Evolutionary conservation across 2,329 filamentous ascomycete species (phyloP), one percentile per base, ranked within the genome.

Genomic region (Chaetoscypha palmicola): DNA sequence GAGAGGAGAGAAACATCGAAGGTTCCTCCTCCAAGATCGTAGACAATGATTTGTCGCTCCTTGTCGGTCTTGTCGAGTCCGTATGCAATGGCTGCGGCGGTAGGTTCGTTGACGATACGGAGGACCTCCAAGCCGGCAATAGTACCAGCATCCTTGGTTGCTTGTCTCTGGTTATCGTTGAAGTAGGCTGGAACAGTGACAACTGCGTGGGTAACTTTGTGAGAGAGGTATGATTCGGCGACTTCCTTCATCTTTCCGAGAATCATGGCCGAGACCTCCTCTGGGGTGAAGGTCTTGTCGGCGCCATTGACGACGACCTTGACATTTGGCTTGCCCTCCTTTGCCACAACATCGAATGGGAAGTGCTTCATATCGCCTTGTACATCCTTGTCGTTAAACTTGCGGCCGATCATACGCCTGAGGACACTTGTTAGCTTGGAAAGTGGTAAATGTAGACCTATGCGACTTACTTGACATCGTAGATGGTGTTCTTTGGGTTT

Each of bases 141-240:
- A 54, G 75, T 76, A 68, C 90, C 90, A 60, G 90, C 90, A 65
- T 95, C 90, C 81, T 95, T 95, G 70, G 89, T 95, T 50, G 90
- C 90, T 71, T 94, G 89, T 72, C 90, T 81, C 77, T 96, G 90
- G 72, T 89, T 90, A 74, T 96, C 90, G 73, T 95, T 95, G 86
- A 96, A 96, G 76, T 95, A 95, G 71, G 89, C 89, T 60, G 90
- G 89, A 57, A 95, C 90, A 51, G 90, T 96, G 55, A 96, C 89
- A 62, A 96, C 85, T 61, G 85, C 85, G 75, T 89, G 84, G 65
- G 81, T 86, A 52, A 90, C 83, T 69, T 86, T 85, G 76, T 88
- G 83, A 66, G 83, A 83, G 43, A 90, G 73, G 67, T 86, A 89
- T 62, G 73, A 71, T 73, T 90, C 85, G 58, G 85, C 83, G 53